Evolutionary conservation across 805 yeast species (phyloP), one percentile per base, ranked within the genome.

Genomic region (Nakazawaea siamensis): DNA sequence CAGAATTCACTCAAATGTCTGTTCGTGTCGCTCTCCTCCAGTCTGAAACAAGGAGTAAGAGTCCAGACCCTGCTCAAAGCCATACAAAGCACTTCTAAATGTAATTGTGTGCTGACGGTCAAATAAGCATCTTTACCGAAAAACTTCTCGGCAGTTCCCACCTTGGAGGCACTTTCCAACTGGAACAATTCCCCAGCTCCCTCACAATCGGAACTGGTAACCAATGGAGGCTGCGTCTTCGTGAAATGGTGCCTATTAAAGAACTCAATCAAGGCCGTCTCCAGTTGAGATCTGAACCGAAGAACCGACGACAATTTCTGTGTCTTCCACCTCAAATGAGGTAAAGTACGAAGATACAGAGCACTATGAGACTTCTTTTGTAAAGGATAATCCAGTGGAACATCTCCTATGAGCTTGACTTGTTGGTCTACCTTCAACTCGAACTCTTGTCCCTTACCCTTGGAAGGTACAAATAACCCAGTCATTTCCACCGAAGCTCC

Each of bases 1-100:
- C 97, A 92, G 55, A 92, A 92, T 55, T 92, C 99, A 40, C 90
- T 73, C 39, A 92, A 58, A 54, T 92, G 99, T 34, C 98, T 68
- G 48, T 77, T 83, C 0, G 99, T 92, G 50, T 86, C 88, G 38
- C 94, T 81, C 33, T 71, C 71, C 50, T 92, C 99, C 0, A 98
- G 97, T 43, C 99, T 66, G 53, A 92, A 92, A 39, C 95, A 85
- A 2, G 98, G 98, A 0, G 87, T 67, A 17, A 90, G 50, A 0
- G 94, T 76, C 92, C 95, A 92, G 1, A 82, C 97, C 31, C 94
- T 62, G 30, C 76, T 70, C 20, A 88, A 54, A 0, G 95, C 80
- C 31, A 77, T 69, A 13, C 88, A 73, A 32, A 84, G 54, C 1
- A 78, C 83, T 52, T 92, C 99, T 17, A 92, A 55, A 56, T 92